These are phyloP conservation scores for Entomortierella beljakovae DNA, from an alignment of 192 early-diverging fungal genomes.

Conservation along the genomic window DNA sequence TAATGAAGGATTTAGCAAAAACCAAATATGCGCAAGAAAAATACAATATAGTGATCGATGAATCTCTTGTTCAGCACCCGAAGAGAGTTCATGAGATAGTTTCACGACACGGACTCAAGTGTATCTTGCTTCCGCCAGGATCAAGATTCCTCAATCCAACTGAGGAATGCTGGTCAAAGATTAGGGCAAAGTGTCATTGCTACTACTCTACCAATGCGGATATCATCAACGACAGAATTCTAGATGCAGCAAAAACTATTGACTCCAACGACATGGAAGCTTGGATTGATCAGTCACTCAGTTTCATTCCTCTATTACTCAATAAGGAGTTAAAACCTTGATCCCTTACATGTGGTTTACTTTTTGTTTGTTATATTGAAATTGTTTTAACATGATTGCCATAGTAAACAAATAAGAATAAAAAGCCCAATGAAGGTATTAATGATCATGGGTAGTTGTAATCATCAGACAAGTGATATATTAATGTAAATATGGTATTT, in stretches of 20 bases:
- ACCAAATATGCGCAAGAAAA: constrained; percentile 40
- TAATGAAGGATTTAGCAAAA: background rate
- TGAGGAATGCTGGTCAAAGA: constrained; percentile 40
- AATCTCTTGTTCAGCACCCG: constrained; percentile 18
- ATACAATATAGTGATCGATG: constrained; percentile 44
- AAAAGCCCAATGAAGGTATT: too few species aligned
- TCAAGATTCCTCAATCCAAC: constrained; percentile 41
- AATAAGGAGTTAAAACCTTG: too few species aligned
- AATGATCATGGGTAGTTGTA: too few species aligned
- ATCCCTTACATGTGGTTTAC: too few species aligned
- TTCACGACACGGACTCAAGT: background rate
- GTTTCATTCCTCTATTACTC: background rate
- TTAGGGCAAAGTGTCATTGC: constrained; percentile 1
- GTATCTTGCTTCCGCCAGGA: constrained; percentile 23
- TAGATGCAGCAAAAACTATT: background rate
- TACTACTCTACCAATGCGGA: background rate
- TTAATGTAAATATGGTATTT: too few species aligned
- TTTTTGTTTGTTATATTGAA: too few species aligned
- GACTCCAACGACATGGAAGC: background rate
- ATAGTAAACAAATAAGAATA: too few species aligned
- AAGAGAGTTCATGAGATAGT: background rate
- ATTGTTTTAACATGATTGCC: too few species aligned
- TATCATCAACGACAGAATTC: background rate
- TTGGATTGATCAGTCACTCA: background rate
- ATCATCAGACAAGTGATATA: too few species aligned